Percentiles rank a stretch among this genome's conserved stretches.
These are phyloP conservation scores for Pyrenophora seminiperda DNA, from an alignment of 2,329 filamentous ascomycete genomes.

Conservation along the genomic window DNA sequence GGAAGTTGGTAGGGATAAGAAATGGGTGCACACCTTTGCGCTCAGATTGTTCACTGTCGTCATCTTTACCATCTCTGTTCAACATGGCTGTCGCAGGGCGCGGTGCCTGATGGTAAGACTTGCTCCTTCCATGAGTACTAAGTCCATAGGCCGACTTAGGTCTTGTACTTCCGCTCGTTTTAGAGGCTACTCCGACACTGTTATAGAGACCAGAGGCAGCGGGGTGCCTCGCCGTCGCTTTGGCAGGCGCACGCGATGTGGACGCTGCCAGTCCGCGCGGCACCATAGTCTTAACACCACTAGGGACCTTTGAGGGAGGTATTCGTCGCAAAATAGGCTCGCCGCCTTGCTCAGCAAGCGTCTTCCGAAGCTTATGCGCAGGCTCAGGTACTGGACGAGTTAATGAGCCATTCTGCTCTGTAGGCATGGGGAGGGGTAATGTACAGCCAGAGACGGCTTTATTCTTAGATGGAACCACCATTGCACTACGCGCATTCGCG, in stretches of 20 bases:
- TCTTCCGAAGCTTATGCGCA: conserved; percentile 55
- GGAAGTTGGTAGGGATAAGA: conserved; percentile 47
- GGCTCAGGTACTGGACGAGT: conserved; percentile 52
- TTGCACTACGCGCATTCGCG: conserved; percentile 59
- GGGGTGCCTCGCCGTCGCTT: conserved; percentile 52
- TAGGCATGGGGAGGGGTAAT: conserved; percentile 16
- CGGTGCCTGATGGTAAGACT: conserved; percentile 50
- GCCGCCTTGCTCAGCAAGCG: conserved; percentile 55
- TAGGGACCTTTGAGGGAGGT: conserved; percentile 49
- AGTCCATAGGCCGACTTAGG: conserved; percentile 57
- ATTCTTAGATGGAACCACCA: conserved; percentile 59
- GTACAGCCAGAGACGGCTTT: conserved; percentile 59
- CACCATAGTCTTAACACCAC: conserved; percentile 54
- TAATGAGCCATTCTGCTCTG: conserved; percentile 21
- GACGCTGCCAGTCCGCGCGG: conserved; percentile 47
- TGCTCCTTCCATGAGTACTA: conserved; percentile 52
- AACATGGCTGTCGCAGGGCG: conserved; percentile 49
- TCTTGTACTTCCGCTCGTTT: conserved; percentile 51
- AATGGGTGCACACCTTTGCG: conserved; percentile 54
- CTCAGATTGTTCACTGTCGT: conserved; percentile 47
- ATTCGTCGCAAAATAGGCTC: conserved; percentile 53
- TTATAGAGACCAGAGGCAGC: conserved; percentile 59
- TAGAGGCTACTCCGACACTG: conserved; percentile 57
- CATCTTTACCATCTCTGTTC: conserved; percentile 48
- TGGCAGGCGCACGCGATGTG: conserved; percentile 50